Conservation (phyloP, 2,329 filamentous ascomycete species). For the Cadophora gregata region DNA sequence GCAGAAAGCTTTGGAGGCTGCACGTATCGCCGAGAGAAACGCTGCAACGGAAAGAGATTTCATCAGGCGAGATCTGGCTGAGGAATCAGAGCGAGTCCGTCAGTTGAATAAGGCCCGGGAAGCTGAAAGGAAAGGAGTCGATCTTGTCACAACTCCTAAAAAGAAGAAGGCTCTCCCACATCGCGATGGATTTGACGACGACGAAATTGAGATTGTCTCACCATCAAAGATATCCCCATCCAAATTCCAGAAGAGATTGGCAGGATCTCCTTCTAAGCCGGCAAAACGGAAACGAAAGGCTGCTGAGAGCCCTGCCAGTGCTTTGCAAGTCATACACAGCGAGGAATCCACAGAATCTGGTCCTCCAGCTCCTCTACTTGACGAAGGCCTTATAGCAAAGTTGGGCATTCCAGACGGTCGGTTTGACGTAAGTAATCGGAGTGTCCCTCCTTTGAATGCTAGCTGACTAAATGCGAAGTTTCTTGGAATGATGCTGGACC, state of each 20-base stretch:
- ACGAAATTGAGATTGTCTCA: constrained; percentile 55
- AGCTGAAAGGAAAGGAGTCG: constrained; percentile 48
- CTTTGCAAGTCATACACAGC: constrained; percentile 49
- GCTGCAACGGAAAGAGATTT: constrained; percentile 75
- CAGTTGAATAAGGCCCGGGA: constrained; percentile 51
- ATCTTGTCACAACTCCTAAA: constrained; percentile 61
- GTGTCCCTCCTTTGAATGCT: not conserved
- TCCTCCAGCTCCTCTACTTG: constrained; percentile 36
- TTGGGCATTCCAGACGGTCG: constrained; percentile 50
- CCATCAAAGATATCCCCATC: constrained; percentile 56
- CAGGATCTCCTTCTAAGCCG: constrained; percentile 64
- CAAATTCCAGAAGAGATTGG: constrained; percentile 47
- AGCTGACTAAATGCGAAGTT: constrained; percentile 36
- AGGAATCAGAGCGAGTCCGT: constrained; percentile 54
- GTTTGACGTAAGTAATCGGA: constrained; percentile 43
- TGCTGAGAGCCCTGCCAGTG: constrained; percentile 69
- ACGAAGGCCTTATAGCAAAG: constrained; percentile 46
- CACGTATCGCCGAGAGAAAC: constrained; percentile 68
- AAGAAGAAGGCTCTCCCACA: constrained; percentile 64
- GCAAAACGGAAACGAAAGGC: constrained; percentile 71
- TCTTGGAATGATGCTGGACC: constrained; percentile 44
- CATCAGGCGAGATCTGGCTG: constrained; percentile 71
- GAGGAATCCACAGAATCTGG: constrained; percentile 32
- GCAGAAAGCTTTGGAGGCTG: constrained; percentile 67
- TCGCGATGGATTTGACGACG: constrained; percentile 76